phyloP scores from a whole-genome alignment of 2,329 filamentous ascomycete species.

The Pseudogymnoascus sp. region DNA sequence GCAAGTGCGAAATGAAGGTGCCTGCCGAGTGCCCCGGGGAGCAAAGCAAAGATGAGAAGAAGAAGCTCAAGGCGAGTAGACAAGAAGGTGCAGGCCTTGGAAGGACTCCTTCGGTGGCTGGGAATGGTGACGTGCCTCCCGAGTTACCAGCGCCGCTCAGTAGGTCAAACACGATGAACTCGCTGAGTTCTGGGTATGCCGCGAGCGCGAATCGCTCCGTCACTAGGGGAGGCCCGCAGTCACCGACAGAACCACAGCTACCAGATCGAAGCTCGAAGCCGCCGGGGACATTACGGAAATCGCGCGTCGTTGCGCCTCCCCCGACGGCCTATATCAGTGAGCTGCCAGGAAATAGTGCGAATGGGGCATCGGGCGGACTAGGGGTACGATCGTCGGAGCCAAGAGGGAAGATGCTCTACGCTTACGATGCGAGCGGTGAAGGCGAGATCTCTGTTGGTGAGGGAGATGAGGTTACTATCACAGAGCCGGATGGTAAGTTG shows the following conservation, averaged over 20 bases:
- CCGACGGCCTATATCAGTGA: constrained; percentile 72
- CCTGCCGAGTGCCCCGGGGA: constrained; percentile 93
- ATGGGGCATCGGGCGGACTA: constrained; percentile 35
- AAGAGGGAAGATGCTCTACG: constrained; percentile 82
- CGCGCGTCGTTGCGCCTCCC: constrained; percentile 79
- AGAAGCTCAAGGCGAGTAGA: constrained; percentile 80
- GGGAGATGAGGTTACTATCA: constrained; percentile 65
- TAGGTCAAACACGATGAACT: constrained; percentile 77
- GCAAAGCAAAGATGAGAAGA: constrained; percentile 87
- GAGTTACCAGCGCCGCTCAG: constrained; percentile 59
- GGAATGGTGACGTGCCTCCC: constrained; percentile 29
- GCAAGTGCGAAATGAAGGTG: constrained; percentile 98
- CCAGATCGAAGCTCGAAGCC: constrained; percentile 29
- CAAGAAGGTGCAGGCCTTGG: constrained; percentile 64
- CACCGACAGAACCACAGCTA: constrained; percentile 44
- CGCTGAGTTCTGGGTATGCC: constrained; percentile 79
- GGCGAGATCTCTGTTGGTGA: constrained; percentile 78
- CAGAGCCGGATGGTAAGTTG: constrained; percentile 80
- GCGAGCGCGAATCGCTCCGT: constrained; percentile 70
- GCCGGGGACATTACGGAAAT: constrained; percentile 39
- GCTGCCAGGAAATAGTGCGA: constrained; percentile 43
- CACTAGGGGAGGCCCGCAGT: constrained; percentile 47
- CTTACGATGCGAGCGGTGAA: constrained; percentile 71
- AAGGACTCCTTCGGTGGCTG: constrained; percentile 17
- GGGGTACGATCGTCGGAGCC: constrained; percentile 42